These are phyloP conservation scores for Clausena lansium DNA, from an alignment of 345 rosid genomes.

Conservation along the genomic window DNA sequence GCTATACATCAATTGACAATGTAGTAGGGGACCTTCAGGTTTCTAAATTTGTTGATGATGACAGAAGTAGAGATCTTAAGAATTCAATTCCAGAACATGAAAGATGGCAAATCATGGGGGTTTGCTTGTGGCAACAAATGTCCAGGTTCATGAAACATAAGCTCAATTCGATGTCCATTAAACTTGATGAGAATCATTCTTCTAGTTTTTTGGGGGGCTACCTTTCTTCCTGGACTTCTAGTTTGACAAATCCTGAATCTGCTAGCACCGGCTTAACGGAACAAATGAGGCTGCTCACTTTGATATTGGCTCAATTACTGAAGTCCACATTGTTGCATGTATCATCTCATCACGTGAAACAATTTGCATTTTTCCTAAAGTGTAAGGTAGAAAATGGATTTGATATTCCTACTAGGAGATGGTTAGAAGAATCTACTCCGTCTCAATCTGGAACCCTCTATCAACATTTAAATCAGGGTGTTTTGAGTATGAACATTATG, in stretches of 20 bases:
- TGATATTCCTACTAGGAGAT: conserved; percentile 47
- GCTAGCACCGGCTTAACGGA: conserved; percentile 35
- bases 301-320: conserved; percentile 46
- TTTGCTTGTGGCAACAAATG: conserved; percentile 78
- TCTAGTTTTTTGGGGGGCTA: conserved; percentile 30
- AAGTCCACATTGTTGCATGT: conserved; percentile 43
- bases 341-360: conserved; percentile 69
- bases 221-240: conserved; percentile 29
- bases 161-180: conserved; percentile 37
- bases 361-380: conserved; percentile 48
- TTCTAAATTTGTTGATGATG: conserved; percentile 20
- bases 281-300: conserved; percentile 33
- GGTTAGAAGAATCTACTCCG: conserved; percentile 52
- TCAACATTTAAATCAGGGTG: conserved; percentile 29
- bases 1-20: conserved; percentile 27
- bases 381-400: conserved; percentile 54
- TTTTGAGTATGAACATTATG: conserved; percentile 31
- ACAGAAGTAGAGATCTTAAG: conserved; percentile 30
- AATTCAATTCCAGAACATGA: conserved; percentile 69
- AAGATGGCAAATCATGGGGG: conserved; percentile 63
- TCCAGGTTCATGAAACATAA: conserved; percentile 58
- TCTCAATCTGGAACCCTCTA: conserved; percentile 39
- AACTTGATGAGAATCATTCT: conserved; percentile 36
- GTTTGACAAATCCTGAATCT: conserved; percentile 33
- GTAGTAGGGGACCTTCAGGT: conserved; percentile 20